Evolutionary conservation across 441 rosid species (phyloP), one percentile per base, ranked within the genome.

Genomic region (Arabidopsis hybrid): DNA sequence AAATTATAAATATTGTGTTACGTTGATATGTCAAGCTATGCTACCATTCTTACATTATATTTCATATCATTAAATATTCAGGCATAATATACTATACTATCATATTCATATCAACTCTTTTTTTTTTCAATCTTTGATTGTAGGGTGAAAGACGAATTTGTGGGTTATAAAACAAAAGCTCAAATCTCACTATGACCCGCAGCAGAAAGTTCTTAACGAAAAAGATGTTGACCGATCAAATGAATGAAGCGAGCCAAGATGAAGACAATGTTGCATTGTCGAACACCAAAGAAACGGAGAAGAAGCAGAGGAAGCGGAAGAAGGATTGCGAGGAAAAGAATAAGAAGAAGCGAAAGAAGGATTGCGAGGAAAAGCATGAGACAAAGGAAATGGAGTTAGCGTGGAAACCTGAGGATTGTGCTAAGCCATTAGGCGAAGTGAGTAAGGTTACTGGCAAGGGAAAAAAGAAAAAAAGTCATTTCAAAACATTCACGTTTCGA

Each of bases 401-500:
- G 49, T 45, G 49, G 49, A 45, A 45, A 13, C 49, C 1, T 26
- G 46, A 46, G 40, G 88, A 83, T 80, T 88, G 84, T 10, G 95
- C 92, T 13, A 84, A 86, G 65, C 87, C 94, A 8, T 56, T 83
- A 4, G 96, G 98, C 5, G 82, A 81, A 39, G 36, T 79, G 13
- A 64, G 85, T 50, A 84, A 80, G 82, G 10, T 73, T 74, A 83
- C 92, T 4, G 91, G 91, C 4, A 82, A 87, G 39, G 95, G 97
- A 32, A 74, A 80, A 67, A 84, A 83, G 2, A 74, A 85, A 68
- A 82, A 84, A 82, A 79, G 57, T 14, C 92, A 91, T 45, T 93
- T 64, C 59, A 79, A 71, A 18, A 81, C 82, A 2, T 93, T 93
- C 26, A 90, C 91, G 69, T 87, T 74, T 36, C 93, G 84, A 35